These are phyloP conservation scores for Fusarium cyanostomum DNA, from an alignment of 2,329 filamentous ascomycete genomes.

Conservation along the genomic window DNA sequence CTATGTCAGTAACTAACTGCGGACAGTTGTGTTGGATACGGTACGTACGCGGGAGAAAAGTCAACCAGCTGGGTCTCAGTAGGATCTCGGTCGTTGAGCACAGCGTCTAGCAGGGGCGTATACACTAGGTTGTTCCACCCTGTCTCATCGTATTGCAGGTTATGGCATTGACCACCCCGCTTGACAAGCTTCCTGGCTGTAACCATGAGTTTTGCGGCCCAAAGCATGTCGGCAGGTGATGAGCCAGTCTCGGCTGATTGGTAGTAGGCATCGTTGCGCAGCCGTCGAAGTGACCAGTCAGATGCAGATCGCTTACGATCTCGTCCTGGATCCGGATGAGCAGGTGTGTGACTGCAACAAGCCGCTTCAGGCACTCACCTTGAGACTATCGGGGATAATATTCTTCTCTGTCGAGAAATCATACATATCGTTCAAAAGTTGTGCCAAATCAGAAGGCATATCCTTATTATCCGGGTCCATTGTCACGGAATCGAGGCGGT, in stretches of 20 bases:
- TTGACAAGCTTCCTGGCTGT: background rate
- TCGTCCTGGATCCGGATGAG: background rate
- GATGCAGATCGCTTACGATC: background rate
- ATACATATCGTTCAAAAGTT: conserved; percentile 5
- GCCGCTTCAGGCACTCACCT: background rate
- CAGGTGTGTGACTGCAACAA: background rate
- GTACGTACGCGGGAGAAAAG: conserved; percentile 9
- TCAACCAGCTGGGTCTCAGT: background rate
- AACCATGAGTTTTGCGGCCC: background rate
- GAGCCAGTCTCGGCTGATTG: background rate
- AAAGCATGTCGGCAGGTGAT: background rate
- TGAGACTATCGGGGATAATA: conserved; percentile 2
- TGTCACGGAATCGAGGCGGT: background rate
- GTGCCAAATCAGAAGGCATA: background rate
- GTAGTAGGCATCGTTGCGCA: conserved; percentile 5
- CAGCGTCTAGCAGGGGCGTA: conserved; percentile 3
- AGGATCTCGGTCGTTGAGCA: background rate
- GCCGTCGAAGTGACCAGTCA: conserved; percentile 1
- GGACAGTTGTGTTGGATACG: background rate
- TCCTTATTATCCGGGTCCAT: background rate
- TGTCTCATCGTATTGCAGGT: conserved; percentile 4
- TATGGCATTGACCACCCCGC: background rate
- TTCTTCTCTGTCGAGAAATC: background rate
- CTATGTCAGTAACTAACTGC: background rate
- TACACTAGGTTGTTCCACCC: conserved; percentile 22